Evolutionary conservation across 306 rosid genomes (phyloP), one percentile per base, ranked within the genome.

Genomic region (Inga leiocalycina): DNA sequence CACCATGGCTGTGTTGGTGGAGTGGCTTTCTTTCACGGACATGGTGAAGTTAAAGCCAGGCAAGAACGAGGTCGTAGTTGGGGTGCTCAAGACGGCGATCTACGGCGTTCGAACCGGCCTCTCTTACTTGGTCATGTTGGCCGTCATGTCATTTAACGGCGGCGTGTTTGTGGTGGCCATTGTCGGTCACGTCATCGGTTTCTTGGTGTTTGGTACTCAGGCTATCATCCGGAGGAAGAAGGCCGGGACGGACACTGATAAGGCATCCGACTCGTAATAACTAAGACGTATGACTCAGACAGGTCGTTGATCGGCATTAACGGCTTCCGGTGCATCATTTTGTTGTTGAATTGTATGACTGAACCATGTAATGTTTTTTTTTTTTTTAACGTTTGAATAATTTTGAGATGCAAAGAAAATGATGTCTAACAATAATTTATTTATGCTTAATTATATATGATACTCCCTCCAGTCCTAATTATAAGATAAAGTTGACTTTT

Each of bases 141-240:
- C 97, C 4, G 92, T 89, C 8, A 90, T 93, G 94, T 90, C 98
- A 37, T 91, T 90, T 86, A 93, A 93, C 61, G 70, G 87, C 2
- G 94, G 96, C 2, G 84, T 93, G 78, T 89, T 93, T 84, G 44
- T 93, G 2, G 94, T 90, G 19, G 93, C 95, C 13, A 85, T 90
- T 7, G 89, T 86, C n/a, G 96, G 97, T 19, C 97, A 90, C 48
- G 80, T 84, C 34, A 72, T 77, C 54, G 89, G 89, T 22, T 87
- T 87, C 80, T 77, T 87, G 45, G 46, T 78, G 19, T 78, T 78
- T 6, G 74, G 81, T 2, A 78, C 81, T 65, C 74, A 45, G 48
- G 81, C 81, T 4, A 27, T 78, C n/a, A 27, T 78, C 15, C 46
- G 45, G 64, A 78, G 14, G 48, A 62, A 62, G 81, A 54, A 39